Evolutionary conservation across 352 stramenopile genomes (phyloP), one percentile per base, ranked within the genome.

Genomic region (Peronosclerospora sorghi): DNA sequence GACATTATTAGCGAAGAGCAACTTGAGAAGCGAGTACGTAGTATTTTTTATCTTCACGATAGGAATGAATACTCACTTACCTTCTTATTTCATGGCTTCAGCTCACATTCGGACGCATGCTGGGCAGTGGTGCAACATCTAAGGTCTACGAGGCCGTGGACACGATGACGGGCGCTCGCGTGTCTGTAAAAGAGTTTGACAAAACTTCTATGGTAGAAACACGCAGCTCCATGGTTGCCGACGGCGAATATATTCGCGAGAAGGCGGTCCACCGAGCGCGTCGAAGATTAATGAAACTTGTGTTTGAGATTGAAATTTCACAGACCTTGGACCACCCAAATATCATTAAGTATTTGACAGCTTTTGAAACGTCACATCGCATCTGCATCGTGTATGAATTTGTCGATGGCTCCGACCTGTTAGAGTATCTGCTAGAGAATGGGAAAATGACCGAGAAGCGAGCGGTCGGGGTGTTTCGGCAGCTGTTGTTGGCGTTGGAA

Each of bases 401-500:
- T 28, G 74, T 87, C 1, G 67, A 86, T 6, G 78, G 75, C 10
- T 65, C 62, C 14, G 78, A 91, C 42, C 35, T 91, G 41, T 53
- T 91, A 6, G 75, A 88, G 32, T 64, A 86, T 38, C 48, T 91
- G 51, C 51, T 91, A 18, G 62, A 61, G 9, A 60, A 86, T 36
- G 72, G 74, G 29, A 86, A 83, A 32, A 86, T 88, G 75, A 35
- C 62, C 7, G 75, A 90, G 28, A 21, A 59, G n/a, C 45, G 70
- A 14, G 77, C 65, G 4, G 59, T 67, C 32, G 45, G 62, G 14
- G 68, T 87, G 8, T 82, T 85, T 37, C 35, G 45, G 9, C 84
- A 97, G 69, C 81, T 97, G 62, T 68, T 97, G 32, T 87, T 76
- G n/a, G 81, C 86, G 23, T 64, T 97, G n/a, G 67, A 84, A 32